A percentile compares a stretch with the other conserved stretches of the same genome.
Conservation (phyloP, 768 basidiomycete genomes). For the Suillus cothurnatus region DNA sequence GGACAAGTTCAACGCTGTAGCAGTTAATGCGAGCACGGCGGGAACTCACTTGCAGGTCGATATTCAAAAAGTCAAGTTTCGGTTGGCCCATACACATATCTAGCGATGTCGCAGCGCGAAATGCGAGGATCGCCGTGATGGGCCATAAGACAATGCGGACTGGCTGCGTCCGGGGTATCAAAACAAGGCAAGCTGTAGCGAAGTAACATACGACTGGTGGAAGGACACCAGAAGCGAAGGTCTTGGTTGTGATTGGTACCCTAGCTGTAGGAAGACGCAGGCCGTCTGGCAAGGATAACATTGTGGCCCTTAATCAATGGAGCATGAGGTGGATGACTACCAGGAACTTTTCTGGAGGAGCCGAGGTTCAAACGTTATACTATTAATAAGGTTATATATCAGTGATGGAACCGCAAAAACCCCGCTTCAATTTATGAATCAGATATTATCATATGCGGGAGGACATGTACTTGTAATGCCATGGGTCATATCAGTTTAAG, state of each 20-base stretch:
- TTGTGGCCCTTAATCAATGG: not conserved
- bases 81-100: constrained; percentile 11
- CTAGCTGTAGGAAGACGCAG: constrained; percentile 13
- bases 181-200: constrained; percentile 50
- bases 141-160: constrained; percentile 51
- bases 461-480: too few species aligned
- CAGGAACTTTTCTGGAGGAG: not conserved
- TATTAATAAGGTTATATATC: not conserved
- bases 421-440: too few species aligned
- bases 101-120: constrained; percentile 34
- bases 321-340: not conserved
- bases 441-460: too few species aligned
- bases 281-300: not conserved
- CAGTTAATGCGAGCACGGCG: too few species aligned
- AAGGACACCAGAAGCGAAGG: constrained; percentile 39
- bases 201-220: constrained; percentile 49
- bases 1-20: not conserved
- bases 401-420: too few species aligned
- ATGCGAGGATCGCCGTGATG: constrained; percentile 43
- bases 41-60: constrained; percentile 16
- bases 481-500: too few species aligned
- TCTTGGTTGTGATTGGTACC: constrained; percentile 32
- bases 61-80: constrained; percentile 8
- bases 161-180: constrained; percentile 44
- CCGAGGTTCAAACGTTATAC: not conserved